Percentiles rank a stretch among this genome's conserved stretches.
Conservation (phyloP, 2,329 filamentous ascomycete genomes). For the Ascocoryne sarcoides region DNA sequence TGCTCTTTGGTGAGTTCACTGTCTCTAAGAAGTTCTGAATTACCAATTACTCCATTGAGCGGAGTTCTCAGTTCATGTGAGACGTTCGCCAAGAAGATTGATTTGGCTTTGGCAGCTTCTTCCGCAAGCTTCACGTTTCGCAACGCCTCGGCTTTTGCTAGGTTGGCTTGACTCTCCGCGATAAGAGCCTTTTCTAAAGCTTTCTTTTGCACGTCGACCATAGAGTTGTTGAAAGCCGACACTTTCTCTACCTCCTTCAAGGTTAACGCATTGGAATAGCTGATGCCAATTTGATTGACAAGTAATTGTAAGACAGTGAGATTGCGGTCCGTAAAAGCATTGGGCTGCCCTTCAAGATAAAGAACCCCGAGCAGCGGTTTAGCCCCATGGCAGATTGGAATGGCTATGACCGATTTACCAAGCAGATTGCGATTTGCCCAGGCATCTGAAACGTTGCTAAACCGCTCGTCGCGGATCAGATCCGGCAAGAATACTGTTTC, state of each 20-base stretch:
- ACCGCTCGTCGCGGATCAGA: slow-evolving; percentile 65
- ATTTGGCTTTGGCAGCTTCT: slow-evolving; percentile 75
- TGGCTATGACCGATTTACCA: slow-evolving; percentile 69
- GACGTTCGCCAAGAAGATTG: slow-evolving; percentile 71
- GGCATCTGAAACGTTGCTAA: slow-evolving; percentile 62
- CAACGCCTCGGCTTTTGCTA: slow-evolving; percentile 67
- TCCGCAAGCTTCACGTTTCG: slow-evolving; percentile 74
- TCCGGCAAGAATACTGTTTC: slow-evolving; percentile 69
- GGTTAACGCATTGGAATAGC: slow-evolving; percentile 58
- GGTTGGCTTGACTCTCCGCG: slow-evolving; percentile 67
- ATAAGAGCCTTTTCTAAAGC: slow-evolving; percentile 63
- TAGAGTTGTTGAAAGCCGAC: slow-evolving; percentile 67
- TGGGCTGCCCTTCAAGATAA: slow-evolving; percentile 66
- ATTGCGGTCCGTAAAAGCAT: slow-evolving; percentile 68
- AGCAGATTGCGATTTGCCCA: slow-evolving; percentile 61
- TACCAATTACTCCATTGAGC: slow-evolving; percentile 81
- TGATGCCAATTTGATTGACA: slow-evolving; percentile 70
- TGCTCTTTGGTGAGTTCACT: slow-evolving; percentile 68
- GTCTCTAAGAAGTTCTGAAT: slow-evolving; percentile 74
- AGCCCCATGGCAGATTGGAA: slow-evolving; percentile 66
- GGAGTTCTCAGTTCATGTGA: slow-evolving; percentile 76
- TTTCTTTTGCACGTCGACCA: slow-evolving; percentile 69
- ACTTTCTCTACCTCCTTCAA: slow-evolving; percentile 69
- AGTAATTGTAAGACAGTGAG: slow-evolving; percentile 59
- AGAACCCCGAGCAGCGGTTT: slow-evolving; percentile 64